Evolutionary conservation across 345 rosid species (phyloP).

Genomic region (Aethionema arabicum): DNA sequence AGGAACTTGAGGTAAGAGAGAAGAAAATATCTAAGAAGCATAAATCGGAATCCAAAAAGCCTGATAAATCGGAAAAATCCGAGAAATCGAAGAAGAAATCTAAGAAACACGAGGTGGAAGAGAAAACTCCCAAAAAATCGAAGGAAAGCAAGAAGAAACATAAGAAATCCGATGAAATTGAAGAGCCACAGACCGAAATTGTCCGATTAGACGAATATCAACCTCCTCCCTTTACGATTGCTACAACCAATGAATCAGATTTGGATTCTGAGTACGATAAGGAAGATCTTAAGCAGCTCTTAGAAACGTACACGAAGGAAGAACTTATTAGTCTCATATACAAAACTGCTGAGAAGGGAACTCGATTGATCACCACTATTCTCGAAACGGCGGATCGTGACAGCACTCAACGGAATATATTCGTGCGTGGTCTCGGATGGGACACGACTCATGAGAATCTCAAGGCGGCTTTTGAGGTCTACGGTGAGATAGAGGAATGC

Average conservation of each 20-base stretch:
- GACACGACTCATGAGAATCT: conserved; percentile 41
- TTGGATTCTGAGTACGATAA: conserved; percentile 38
- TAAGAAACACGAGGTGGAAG: conserved; percentile 17
- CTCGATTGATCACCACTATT: conserved; percentile 33
- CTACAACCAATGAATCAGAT: conserved; percentile 25
- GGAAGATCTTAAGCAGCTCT: conserved; percentile 34
- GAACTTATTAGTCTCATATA: conserved; percentile 46
- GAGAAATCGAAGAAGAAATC: conserved; percentile 34
- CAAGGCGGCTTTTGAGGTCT: conserved; percentile 33
- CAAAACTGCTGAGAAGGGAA: conserved; percentile 31
- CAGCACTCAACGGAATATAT: conserved; percentile 36
- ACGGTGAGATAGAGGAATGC: conserved; percentile 42
- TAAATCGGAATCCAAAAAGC: conserved; percentile 28
- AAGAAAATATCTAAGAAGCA: conserved; percentile 37
- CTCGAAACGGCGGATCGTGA: conserved; percentile 35
- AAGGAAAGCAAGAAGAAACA: conserved; percentile 35
- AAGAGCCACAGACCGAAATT: conserved; percentile 23
- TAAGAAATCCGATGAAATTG: conserved; percentile 27
- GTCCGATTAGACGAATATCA: conserved; percentile 10
- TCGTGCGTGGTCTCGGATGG: conserved; percentile 47
- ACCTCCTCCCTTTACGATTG: conserved; percentile 12
- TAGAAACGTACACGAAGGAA: conserved; percentile 51
- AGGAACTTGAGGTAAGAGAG: conserved; percentile 25
- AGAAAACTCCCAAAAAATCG: conserved; percentile 13
- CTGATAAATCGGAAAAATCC: conserved; percentile 26